Evolutionary conservation across 139 green algal species (phyloP).

Genomic region (Marvania coccoides): DNA sequence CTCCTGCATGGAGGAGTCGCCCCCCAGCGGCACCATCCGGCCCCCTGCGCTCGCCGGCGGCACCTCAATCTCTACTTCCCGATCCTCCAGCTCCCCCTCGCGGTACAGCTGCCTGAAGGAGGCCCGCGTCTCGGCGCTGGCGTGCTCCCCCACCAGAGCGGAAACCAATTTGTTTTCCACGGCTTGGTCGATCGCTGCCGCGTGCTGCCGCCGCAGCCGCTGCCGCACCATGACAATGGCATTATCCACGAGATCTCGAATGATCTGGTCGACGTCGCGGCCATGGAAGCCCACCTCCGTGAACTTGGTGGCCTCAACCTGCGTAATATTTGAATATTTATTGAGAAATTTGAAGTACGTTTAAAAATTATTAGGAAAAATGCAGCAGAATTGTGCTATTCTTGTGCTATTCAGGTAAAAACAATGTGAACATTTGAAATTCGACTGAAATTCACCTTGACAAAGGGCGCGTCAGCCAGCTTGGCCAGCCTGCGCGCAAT

Average conservation of each 20-base stretch:
- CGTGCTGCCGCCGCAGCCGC: conserved; percentile 11
- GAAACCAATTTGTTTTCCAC: conserved; percentile 63
- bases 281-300: conserved; percentile 97
- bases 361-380: too few species aligned
- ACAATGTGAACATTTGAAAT: neutral
- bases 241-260: conserved; percentile 86
- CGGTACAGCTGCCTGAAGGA: conserved; percentile 42
- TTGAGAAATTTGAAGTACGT: too few species aligned
- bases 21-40: neutral
- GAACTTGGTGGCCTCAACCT: conserved; percentile 96
- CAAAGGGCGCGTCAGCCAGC: conserved; percentile 88
- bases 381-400: too few species aligned
- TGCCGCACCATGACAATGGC: conserved; percentile 65
- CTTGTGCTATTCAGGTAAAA: neutral
- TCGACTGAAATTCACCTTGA: too few species aligned
- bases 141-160: conserved; percentile 32
- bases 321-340: too few species aligned
- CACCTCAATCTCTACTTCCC: conserved; percentile 62
- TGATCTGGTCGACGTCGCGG: conserved; percentile 93
- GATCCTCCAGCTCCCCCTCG: conserved; percentile 59
- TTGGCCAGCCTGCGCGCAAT: conserved; percentile 90
- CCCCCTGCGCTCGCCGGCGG: conserved; percentile 14
- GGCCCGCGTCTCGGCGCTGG: conserved; percentile 9
- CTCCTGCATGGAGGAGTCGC: conserved; percentile 17
- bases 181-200: conserved; percentile 26